Percentiles rank a stretch among this genome's conserved stretches.
Conservation (phyloP, 2,329 filamentous ascomycete genomes). For the Aspergillus ibericus region DNA sequence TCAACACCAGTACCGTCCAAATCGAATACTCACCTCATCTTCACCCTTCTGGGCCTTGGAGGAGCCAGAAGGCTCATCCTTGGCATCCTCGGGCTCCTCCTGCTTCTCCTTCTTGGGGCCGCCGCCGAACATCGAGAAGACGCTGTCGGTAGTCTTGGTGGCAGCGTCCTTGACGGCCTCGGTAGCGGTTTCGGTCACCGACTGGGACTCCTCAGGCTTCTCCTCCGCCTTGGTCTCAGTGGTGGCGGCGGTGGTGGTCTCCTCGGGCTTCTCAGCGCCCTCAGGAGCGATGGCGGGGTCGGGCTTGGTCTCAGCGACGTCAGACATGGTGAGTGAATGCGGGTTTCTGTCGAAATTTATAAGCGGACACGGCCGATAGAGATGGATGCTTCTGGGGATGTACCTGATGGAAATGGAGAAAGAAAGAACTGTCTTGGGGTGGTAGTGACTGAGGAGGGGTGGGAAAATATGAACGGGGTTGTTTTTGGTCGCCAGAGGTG, state of each 20-base stretch:
- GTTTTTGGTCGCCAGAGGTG: constrained; percentile 24
- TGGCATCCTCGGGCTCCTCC: constrained; percentile 71
- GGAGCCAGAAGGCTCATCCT: constrained; percentile 83
- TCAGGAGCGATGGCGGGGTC: constrained; percentile 45
- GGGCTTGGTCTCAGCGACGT: constrained; percentile 44
- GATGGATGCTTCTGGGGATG: neutral
- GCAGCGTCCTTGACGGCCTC: constrained; percentile 40
- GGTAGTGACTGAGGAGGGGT: constrained; percentile 14
- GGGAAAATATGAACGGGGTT: constrained; percentile 25
- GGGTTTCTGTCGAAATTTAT: constrained; percentile 11
- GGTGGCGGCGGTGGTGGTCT: constrained; percentile 36
- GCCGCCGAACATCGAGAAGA: constrained; percentile 99
- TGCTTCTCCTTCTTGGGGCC: constrained; percentile 97
- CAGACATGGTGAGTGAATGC: constrained; percentile 39
- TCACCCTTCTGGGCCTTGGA: constrained; percentile 73
- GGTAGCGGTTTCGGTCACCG: constrained; percentile 33
- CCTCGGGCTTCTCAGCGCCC: constrained; percentile 32
- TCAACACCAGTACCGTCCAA: constrained; percentile 12
- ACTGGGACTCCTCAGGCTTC: constrained; percentile 26
- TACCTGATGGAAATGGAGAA: constrained; percentile 13
- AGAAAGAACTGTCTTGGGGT: constrained; percentile 6
- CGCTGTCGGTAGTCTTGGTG: constrained; percentile 52
- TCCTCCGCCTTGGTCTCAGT: constrained; percentile 26
- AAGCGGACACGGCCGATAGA: neutral
- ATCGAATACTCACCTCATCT: constrained; percentile 54